phyloP scores from a whole-genome alignment of 805 yeast species.

The Cyberlindnera nakhonratchasimensis region DNA sequence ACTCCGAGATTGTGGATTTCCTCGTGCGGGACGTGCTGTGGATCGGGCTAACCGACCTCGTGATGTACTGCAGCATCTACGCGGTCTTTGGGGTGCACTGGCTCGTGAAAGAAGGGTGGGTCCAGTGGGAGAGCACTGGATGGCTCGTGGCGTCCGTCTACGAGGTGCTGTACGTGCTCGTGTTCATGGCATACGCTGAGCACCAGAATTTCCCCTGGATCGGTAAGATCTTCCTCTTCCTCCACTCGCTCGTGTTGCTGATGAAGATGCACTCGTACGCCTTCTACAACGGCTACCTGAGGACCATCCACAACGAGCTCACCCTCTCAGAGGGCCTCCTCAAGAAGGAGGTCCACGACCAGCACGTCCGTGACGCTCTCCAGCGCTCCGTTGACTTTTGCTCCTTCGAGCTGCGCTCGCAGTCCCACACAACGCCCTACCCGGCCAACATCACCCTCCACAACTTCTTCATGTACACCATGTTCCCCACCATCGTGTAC shows the following conservation, averaged over 20 bases:
- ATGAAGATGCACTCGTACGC: conserved; percentile 97
- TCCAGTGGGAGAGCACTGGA: conserved; percentile 66
- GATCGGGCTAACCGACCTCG: conserved; percentile 70
- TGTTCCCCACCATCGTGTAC: conserved; percentile 88
- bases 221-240: conserved; percentile 75
- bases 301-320: conserved; percentile 58
- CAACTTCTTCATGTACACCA: conserved; percentile 73
- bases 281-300: conserved; percentile 86
- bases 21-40: conserved; percentile 58
- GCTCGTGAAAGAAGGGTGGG: conserved; percentile 39
- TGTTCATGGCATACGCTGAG: conserved; percentile 57
- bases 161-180: conserved; percentile 51
- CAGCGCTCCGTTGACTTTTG: conserved; percentile 60
- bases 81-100: conserved; percentile 57
- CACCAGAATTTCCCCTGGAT: conserved; percentile 75
- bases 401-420: conserved; percentile 63
- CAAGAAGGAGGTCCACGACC: conserved; percentile 33
- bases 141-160: conserved; percentile 55
- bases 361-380: conserved; percentile 31
- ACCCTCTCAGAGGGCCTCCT: conserved; percentile 44
- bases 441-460: conserved; percentile 66
- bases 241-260: conserved; percentile 80
- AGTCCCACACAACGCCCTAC: conserved; percentile 46
- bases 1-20: conserved; percentile 53
- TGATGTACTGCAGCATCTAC: conserved; percentile 70